Evolutionary conservation across 805 yeast species (phyloP), one percentile per base, ranked within the genome.

Genomic region (Candida chilensis): DNA sequence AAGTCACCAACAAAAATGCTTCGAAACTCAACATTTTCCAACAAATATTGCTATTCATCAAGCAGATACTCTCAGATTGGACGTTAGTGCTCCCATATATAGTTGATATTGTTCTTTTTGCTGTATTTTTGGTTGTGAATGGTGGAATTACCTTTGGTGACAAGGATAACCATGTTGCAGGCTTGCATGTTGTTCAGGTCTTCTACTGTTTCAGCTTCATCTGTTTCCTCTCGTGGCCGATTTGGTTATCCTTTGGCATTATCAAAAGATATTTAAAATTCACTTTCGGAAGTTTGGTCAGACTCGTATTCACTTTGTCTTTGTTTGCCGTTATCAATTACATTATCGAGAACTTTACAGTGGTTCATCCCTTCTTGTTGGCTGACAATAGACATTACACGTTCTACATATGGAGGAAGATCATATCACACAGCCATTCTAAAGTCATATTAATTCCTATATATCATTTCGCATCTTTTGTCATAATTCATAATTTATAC

Each of bases 341-440:
- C 13, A 45, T 72, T 2, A 65, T 84, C 14, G 60, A 74, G 21
- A 62, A 62, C 34, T 79, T 68, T 50, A 83, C 96, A 0, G 60
- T 79, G 3, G 78, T 76, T 2, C 98, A 92, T 51, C 96, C 96
- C 5, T 92, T 90, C 51, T 52, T 92, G 24, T 63, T 90, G 27
- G 94, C 97, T 0, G 98, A 92, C 52, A 92, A 92, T 57, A 72
- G 98, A 43, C 98, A 92, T 53, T 86, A 77, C 50, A 77, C 95
- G 1, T 92, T 92, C 50, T 92, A 92, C 53, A 55, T 92, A 21
- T 84, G 83, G 72, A 72, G 76, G 33, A 71, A 69, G 34, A 44
- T 92, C 17, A 68, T 90, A 71, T 40, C 56, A 62, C 15, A 59
- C 53, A 20, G 50, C 64, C 33, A 67, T 33, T 60, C 73, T 13